Evolutionary conservation across 2,329 filamentous ascomycete genomes (phyloP).

Genomic region (Aspergillus transmontanensis): DNA sequence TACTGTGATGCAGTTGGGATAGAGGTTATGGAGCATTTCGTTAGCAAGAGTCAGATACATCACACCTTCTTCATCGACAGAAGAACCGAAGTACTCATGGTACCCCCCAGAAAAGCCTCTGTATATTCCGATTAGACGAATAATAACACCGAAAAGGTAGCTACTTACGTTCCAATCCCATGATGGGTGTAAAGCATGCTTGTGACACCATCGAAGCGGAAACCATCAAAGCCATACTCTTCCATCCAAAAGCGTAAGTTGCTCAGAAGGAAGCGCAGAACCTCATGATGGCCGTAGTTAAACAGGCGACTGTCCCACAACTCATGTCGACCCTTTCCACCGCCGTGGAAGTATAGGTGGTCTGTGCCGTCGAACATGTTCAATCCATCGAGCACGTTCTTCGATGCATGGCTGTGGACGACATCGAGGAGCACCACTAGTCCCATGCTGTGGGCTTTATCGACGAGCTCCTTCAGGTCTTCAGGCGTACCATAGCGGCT

Average conservation of each 20-base stretch:
- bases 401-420: slow-evolving; percentile 96
- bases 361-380: slow-evolving; percentile 97
- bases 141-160: not conserved
- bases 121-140: slow-evolving; percentile 4
- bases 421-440: slow-evolving; percentile 91
- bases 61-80: slow-evolving; percentile 89
- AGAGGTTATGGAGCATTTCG: slow-evolving; percentile 89
- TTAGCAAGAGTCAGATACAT: slow-evolving; percentile 97
- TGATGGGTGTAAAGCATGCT: slow-evolving; percentile 98
- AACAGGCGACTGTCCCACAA: slow-evolving; percentile 96
- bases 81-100: slow-evolving; percentile 92
- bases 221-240: slow-evolving; percentile 94
- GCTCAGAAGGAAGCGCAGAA: slow-evolving; percentile 91
- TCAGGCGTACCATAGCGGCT: slow-evolving; percentile 93
- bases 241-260: slow-evolving; percentile 99
- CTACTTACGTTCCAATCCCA: slow-evolving; percentile 87
- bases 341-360: slow-evolving; percentile 92
- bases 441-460: slow-evolving; percentile 89
- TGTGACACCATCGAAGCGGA: slow-evolving; percentile 96
- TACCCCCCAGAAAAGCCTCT: slow-evolving; percentile 97
- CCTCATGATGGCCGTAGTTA: slow-evolving; percentile 95
- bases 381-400: slow-evolving; percentile 92
- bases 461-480: slow-evolving; percentile 93
- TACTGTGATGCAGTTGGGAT: slow-evolving; percentile 84
- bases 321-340: slow-evolving; percentile 81